Evolutionary conservation across 306 rosid genomes (phyloP), one percentile per base, ranked within the genome.

Genomic region (Medicago arabica): DNA sequence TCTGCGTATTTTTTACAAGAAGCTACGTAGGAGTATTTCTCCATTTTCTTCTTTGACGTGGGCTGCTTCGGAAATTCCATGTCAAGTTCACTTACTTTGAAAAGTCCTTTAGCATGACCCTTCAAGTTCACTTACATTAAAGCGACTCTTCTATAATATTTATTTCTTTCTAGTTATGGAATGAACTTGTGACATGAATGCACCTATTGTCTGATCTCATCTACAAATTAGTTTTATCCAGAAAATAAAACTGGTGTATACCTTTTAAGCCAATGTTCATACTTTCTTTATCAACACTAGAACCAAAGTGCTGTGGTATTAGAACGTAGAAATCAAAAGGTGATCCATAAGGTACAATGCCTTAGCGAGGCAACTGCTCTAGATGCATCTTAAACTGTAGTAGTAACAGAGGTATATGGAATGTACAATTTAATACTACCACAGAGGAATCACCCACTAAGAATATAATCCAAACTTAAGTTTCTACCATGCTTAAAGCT

Each of bases 401-500:
- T 53, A 50, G 71, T 38, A 50, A 47, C 41, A 36, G 76, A 36
- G 17, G 72, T 41, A 23, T 62, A 70, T 50, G 44, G 69, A 61
- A 63, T 83, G 73, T 83, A 78, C 80, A 74, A 0, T 76, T 71
- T 41, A 14, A 79, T 67, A 60, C 69, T 39, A 68, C 75, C 54
- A 34, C 65, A 57, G 17, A 49, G 25, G 17, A 74, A 76, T 71
- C 14, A 67, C 44, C 54, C 49, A 58, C 25, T 55, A 74, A 25
- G 43, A 60, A 39, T 51, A 80, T 64, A 69, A 77, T 50, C 67
- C 70, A 51, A 71, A 57, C 57, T 66, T 6, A 76, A 61, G 19
- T 72, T 51, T 18, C 66, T 76, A 50, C 43, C n/a, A 54, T 47
- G 69, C 69, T 61, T 58, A 65, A 73, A 21, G 51, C 72, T 14